These are phyloP conservation scores for Leccinum obscurum DNA, from an alignment of 768 basidiomycete genomes.

Conservation along the genomic window DNA sequence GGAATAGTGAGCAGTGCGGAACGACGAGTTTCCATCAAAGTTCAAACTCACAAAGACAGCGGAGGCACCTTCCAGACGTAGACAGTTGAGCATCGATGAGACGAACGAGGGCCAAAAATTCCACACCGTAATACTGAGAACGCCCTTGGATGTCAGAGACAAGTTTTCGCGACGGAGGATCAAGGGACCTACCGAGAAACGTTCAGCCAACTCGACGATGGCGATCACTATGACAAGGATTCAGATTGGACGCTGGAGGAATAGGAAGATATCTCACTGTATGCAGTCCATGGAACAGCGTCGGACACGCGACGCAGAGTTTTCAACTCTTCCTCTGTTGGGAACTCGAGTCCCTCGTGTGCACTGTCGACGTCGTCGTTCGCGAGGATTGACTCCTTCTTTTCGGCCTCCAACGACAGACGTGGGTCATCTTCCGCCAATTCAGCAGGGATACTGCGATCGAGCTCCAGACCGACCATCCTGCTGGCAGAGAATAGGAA, in stretches of 20 bases:
- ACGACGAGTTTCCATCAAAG: neutral
- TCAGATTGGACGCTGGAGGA: neutral
- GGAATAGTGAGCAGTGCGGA: neutral
- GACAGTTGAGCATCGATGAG: conserved; percentile 1
- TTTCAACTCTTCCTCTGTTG: conserved; percentile 57
- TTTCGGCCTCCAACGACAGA: conserved; percentile 12
- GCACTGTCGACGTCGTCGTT: conserved; percentile 33
- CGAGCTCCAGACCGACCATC: conserved; percentile 15
- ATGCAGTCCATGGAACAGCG: conserved; percentile 56
- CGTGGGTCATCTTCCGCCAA: conserved; percentile 14
- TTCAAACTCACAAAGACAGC: conserved; percentile 40
- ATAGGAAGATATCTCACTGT: conserved; percentile 22
- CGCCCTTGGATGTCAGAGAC: neutral
- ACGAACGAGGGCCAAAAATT: conserved; percentile 7
- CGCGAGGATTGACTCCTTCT: conserved; percentile 20
- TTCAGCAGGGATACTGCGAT: conserved; percentile 12
- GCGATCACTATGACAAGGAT: conserved; percentile 51
- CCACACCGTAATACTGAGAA: conserved; percentile 47
- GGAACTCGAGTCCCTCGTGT: conserved; percentile 59
- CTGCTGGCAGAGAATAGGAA: neutral
- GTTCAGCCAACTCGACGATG: conserved; percentile 67
- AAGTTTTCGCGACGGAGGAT: neutral
- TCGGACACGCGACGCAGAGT: conserved; percentile 66
- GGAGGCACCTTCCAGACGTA: conserved; percentile 33
- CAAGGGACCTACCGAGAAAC: conserved; percentile 56